Base-by-base conservation (phyloP, 2,329 filamentous ascomycete species). In the Juglanconis oblonga region DNA sequence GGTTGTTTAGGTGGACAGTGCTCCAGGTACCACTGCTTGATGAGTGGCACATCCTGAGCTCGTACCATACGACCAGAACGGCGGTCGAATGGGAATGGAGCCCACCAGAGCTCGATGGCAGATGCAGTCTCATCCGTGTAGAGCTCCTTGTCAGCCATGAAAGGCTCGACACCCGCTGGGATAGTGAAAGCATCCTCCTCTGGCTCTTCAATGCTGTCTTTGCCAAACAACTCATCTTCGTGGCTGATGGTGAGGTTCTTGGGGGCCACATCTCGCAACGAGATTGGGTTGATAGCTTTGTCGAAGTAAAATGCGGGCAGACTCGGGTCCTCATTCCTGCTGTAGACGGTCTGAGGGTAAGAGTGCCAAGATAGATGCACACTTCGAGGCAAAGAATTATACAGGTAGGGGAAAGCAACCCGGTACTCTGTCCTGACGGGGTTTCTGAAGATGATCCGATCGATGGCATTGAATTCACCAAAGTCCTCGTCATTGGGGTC, bases 401-500 rank as follows among this genome's bases (percentile, higher is more conserved):
- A 99, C 5, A 99, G 81, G 73, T 89, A 97, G 0, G 95, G 95
- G 72, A 91, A 98, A 0, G 92, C 92, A 48, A 99, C 95, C 50
- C 94, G 87, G 70, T 96, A 97, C 76, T 99, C 95, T 8, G 94
- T 99, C 67, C 94, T 87, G 65, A 98, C 96, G 0, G 94, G 93
- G 51, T 90, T 89, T 65, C 95, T 90, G 82, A 99, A 99, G 67
- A 99, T 99, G 76, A 99, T 99, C 67, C 96, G 91, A 71, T 99
- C 95, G 68, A 99, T 99, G 38, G 95, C 95, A 71, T 99, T 99
- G 82, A 99, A 99, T 75, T 99, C 95, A 75, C 95, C 95, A 76
- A 99, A 99, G 71, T 99, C 95, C 74, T 99, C 95, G 67, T 98
- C 94, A 68, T 99, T 99, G 2, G 95, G 95, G 73, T 99, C 93